These are phyloP conservation scores for Aspergillus avenaceus DNA, from an alignment of 495 filamentous ascomycete species.

Conservation along the genomic window DNA sequence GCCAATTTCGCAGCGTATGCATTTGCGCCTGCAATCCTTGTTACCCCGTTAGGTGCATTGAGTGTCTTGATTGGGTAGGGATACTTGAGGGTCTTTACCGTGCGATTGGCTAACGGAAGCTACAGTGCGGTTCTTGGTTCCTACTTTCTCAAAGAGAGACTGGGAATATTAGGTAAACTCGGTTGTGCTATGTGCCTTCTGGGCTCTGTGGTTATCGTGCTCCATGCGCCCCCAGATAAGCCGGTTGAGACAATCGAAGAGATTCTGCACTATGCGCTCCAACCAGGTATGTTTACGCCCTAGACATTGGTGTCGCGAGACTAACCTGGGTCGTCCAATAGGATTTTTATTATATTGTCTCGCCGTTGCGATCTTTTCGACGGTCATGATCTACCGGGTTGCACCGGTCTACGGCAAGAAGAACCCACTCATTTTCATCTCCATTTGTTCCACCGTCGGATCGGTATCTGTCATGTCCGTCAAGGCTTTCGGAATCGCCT, in stretches of 20 bases:
- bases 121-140: slow-evolving; percentile 79
- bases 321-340: slow-evolving; percentile 25
- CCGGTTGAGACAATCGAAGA: slow-evolving; percentile 82
- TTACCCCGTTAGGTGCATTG: slow-evolving; percentile 89
- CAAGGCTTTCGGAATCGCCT: slow-evolving; percentile 94
- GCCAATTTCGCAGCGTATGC: slow-evolving; percentile 98
- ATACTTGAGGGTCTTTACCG: not conserved
- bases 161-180: slow-evolving; percentile 85
- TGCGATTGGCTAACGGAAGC: slow-evolving; percentile 26
- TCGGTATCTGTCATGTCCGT: slow-evolving; percentile 98
- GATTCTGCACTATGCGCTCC: slow-evolving; percentile 82
- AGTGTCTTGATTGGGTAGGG: slow-evolving; percentile 85
- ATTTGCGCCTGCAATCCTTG: slow-evolving; percentile 94
- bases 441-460: slow-evolving; percentile 94
- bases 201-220: slow-evolving; percentile 93
- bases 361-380: slow-evolving; percentile 73
- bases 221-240: slow-evolving; percentile 93
- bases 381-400: slow-evolving; percentile 93
- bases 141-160: slow-evolving; percentile 85
- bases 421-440: slow-evolving; percentile 92
- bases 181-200: slow-evolving; percentile 95
- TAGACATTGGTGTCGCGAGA: not conserved
- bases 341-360: slow-evolving; percentile 84
- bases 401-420: slow-evolving; percentile 85
- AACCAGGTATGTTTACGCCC: slow-evolving; percentile 63